These are phyloP conservation scores for Malassezia vespertilionis DNA, from an alignment of 1,284 basidiomycete species.

Conservation along the genomic window DNA sequence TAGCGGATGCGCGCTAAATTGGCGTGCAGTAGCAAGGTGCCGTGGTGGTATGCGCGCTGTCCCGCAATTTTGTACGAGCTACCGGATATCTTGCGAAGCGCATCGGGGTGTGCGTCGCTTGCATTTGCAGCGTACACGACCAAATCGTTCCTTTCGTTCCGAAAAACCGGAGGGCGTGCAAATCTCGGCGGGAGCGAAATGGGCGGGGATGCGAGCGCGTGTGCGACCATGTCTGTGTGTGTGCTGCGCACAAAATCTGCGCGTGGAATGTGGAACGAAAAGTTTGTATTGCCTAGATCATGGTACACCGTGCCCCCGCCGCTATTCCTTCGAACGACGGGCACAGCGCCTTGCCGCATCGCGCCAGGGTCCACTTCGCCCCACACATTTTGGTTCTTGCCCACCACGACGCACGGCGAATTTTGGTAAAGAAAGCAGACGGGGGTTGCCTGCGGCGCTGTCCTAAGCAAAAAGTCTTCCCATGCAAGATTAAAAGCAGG, in stretches of 20 bases:
- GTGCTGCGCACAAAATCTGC: slow-evolving; percentile 65
- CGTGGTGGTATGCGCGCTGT: slow-evolving; percentile 88
- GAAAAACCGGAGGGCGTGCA: slow-evolving; percentile 25
- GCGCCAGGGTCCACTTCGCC: slow-evolving; percentile 73
- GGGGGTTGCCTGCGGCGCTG: slow-evolving; percentile 15
- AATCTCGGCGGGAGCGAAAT: slow-evolving; percentile 10
- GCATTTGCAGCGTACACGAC: slow-evolving; percentile 18
- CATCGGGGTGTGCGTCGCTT: slow-evolving; percentile 11
- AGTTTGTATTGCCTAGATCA: slow-evolving; percentile 96
- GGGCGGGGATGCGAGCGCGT: slow-evolving; percentile 59
- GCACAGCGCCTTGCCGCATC: slow-evolving; percentile 55
- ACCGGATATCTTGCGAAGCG: slow-evolving; percentile 66
- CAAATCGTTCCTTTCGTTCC: slow-evolving; percentile 79
- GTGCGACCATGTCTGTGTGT: slow-evolving; percentile 67
- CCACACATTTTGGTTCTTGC: slow-evolving; percentile 91
- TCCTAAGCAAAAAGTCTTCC: slow-evolving; percentile 56
- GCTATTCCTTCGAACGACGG: slow-evolving; percentile 73
- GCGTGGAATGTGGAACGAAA: slow-evolving; percentile 80
- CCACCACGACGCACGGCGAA: slow-evolving; percentile 79
- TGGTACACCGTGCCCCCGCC: slow-evolving; percentile 96
- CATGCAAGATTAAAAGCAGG: slow-evolving; percentile 87
- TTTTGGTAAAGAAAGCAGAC: slow-evolving; percentile 82
- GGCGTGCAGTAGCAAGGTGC: slow-evolving; percentile 79
- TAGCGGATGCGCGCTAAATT: slow-evolving; percentile 28
- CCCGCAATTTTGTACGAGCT: slow-evolving; percentile 94